These are phyloP conservation scores for Blastomyces silverae DNA, from an alignment of 2,329 filamentous ascomycete species.

Conservation along the genomic window DNA sequence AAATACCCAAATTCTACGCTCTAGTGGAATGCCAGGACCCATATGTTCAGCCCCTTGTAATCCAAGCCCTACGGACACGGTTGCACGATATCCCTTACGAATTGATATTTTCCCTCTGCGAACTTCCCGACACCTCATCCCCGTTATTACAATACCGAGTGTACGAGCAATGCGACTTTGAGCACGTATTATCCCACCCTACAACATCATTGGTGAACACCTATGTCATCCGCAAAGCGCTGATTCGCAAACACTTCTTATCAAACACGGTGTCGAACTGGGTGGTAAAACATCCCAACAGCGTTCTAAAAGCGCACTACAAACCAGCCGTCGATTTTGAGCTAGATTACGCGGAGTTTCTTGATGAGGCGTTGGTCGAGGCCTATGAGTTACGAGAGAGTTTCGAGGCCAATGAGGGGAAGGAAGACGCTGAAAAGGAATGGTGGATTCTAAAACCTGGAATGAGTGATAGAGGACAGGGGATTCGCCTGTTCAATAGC, in stretches of 20 bases:
- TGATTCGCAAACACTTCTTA: slow-evolving; percentile 94
- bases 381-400: slow-evolving; percentile 80
- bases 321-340: slow-evolving; percentile 81
- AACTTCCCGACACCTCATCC: slow-evolving; percentile 42
- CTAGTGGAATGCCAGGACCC: slow-evolving; percentile 76
- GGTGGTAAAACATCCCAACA: slow-evolving; percentile 73
- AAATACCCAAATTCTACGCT: slow-evolving; percentile 52
- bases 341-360: slow-evolving; percentile 91
- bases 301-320: slow-evolving; percentile 61
- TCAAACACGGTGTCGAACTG: slow-evolving; percentile 76
- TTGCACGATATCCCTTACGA: slow-evolving; percentile 53
- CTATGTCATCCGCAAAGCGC: slow-evolving; percentile 90
- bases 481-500: slow-evolving; percentile 80
- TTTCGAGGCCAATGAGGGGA: slow-evolving; percentile 60
- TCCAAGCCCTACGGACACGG: slow-evolving; percentile 60
- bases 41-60: slow-evolving; percentile 82
- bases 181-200: slow-evolving; percentile 59
- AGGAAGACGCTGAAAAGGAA: slow-evolving; percentile 58
- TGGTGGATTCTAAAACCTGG: slow-evolving; percentile 99
- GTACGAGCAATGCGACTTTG: slow-evolving; percentile 85
- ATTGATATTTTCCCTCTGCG: slow-evolving; percentile 48
- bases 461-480: slow-evolving; percentile 94
- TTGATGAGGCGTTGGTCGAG: slow-evolving; percentile 88
- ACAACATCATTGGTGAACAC: slow-evolving; percentile 67
- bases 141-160: slow-evolving; percentile 69